Evolutionary conservation across 441 rosid genomes (phyloP), one percentile per base, ranked within the genome.

Genomic region (Euphorbia celastroides): DNA sequence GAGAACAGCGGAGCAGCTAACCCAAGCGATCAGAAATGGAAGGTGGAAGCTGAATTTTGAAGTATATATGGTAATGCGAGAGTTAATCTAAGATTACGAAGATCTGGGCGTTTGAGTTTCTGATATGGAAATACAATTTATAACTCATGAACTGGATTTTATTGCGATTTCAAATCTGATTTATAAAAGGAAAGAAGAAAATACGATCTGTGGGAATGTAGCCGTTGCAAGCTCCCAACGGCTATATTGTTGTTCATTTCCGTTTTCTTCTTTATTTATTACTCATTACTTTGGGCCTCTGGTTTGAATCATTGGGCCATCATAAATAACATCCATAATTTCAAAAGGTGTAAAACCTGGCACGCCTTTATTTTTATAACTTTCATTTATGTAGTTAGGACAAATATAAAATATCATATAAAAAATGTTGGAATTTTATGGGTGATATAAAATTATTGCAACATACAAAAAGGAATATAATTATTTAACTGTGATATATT

Each of bases 61-160:
- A 16, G 56, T 41, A 55, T 66, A 16, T 32, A 62, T 58, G 52
- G 66, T n/a, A 65, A 32, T 23, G 38, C 2, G 20, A 65, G 61
- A 8, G 31, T n/a, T 54, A 56, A 57, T 56, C 58, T 57, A 57
- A 62, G 73, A 64, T 64, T 70, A n/a, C 16, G 38, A 34, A 34
- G 38, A n/a, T n/a, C n/a, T 38, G 8, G 12, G 44, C 13, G 44
- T 38, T 38, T 38, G 44, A 38, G 44, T 38, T 38, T 9, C 11
- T 3, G 11, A 3, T 38, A 38, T 34, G 44, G 5, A 38, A 38
- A 38, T 38, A 3, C 44, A 38, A 38, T 38, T 1, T 11, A 38
- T 11, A 38, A 14, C 44, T 38, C 11, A 38, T 38, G 44, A 38
- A 38, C 5, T 38, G 44, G 44, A 38, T 38, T 38, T 38, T 38